A percentile compares a stretch with the other conserved stretches of the same genome.
phyloP scores from a whole-genome alignment of 2,329 filamentous ascomycete species.

The Colletotrichum sp. region DNA sequence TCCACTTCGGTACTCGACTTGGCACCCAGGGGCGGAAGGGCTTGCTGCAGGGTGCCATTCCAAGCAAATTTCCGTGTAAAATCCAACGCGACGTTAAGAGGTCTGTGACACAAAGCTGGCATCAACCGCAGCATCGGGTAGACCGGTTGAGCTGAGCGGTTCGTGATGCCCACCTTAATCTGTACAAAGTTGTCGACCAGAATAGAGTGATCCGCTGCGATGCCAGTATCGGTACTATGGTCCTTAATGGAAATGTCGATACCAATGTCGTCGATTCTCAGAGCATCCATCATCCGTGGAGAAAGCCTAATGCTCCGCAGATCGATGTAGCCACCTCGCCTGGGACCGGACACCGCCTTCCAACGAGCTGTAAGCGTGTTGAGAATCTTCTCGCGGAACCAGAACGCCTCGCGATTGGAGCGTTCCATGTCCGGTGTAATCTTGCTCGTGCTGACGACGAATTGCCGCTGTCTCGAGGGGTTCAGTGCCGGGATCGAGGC shows the following conservation, averaged over 20 bases:
- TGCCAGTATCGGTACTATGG: conserved; percentile 18
- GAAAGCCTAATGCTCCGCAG: conserved; percentile 77
- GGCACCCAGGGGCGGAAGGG: conserved; percentile 66
- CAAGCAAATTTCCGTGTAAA: conserved; percentile 82
- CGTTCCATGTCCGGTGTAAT: conserved; percentile 82
- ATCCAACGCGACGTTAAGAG: conserved; percentile 76
- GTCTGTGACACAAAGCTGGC: conserved; percentile 76
- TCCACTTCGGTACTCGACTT: conserved; percentile 64
- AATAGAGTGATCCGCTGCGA: conserved; percentile 29
- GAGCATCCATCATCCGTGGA: conserved; percentile 79
- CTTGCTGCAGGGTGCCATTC: conserved; percentile 83
- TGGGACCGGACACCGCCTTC: conserved; percentile 59
- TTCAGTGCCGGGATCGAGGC: conserved; percentile 81
- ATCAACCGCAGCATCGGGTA: conserved; percentile 77
- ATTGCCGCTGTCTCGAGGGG: conserved; percentile 84
- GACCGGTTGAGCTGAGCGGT: conserved; percentile 72
- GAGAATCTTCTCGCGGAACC: conserved; percentile 86
- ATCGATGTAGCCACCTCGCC: conserved; percentile 72
- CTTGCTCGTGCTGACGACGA: conserved; percentile 83
- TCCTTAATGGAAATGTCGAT: conserved; percentile 65
- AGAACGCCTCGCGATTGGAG: conserved; percentile 81
- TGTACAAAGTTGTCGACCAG: conserved; percentile 69
- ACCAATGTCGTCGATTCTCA: conserved; percentile 80
- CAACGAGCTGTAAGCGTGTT: conserved; percentile 74
- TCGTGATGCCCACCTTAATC: conserved; percentile 73